phyloP scores from a whole-genome alignment of 2,329 filamentous ascomycete genomes.

The Microcyclosporella mali region DNA sequence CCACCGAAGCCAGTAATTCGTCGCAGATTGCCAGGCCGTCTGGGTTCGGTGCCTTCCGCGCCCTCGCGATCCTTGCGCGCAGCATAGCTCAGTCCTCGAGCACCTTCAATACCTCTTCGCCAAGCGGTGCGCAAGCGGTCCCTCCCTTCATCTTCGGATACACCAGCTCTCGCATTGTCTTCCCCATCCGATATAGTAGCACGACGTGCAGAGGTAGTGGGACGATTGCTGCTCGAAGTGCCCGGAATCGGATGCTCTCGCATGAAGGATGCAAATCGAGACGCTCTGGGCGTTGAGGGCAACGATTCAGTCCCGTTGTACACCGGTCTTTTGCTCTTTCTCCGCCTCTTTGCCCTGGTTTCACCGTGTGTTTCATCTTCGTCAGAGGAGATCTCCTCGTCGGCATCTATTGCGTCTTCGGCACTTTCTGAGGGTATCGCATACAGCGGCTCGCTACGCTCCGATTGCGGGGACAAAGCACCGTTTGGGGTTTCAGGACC shows the following conservation, averaged over 20 bases:
- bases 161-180: constrained; percentile 36
- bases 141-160: constrained; percentile 47
- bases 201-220: constrained; percentile 49
- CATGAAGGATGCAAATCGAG: constrained; percentile 46
- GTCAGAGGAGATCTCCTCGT: constrained; percentile 57
- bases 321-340: constrained; percentile 55
- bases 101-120: constrained; percentile 43
- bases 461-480: constrained; percentile 28
- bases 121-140: constrained; percentile 44
- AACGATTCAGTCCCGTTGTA: constrained; percentile 54
- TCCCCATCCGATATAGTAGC: constrained; percentile 39
- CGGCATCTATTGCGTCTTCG: constrained; percentile 71
- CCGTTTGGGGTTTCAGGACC: constrained; percentile 21
- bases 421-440: constrained; percentile 21
- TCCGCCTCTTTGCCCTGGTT: constrained; percentile 54
- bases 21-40: constrained; percentile 40
- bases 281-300: constrained; percentile 58
- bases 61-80: constrained; percentile 24
- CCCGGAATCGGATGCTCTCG: constrained; percentile 39
- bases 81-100: constrained; percentile 43
- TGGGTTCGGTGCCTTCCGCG: constrained; percentile 30
- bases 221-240: constrained; percentile 50
- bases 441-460: constrained; percentile 29
- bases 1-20: constrained; percentile 43
- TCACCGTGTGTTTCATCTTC: constrained; percentile 42